Conservation (phyloP, 192 early-diverging fungal species). For the Ramicandelaber brevisporus region DNA sequence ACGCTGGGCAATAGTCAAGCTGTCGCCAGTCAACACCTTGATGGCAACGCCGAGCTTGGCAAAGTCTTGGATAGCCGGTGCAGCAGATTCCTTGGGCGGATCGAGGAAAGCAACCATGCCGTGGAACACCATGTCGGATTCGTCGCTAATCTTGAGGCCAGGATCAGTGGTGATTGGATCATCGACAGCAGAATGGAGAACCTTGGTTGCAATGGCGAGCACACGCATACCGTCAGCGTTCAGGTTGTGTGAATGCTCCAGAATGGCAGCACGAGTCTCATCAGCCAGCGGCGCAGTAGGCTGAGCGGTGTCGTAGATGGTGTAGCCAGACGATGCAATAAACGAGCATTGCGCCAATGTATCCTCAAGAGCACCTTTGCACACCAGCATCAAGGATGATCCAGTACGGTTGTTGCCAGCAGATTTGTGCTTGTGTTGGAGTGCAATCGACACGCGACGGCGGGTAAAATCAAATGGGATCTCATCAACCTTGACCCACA, state of each 20-base stretch:
- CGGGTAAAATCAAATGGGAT: no score
- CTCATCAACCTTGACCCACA: no score
- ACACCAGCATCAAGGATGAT: no score
- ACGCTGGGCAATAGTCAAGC: constrained; percentile 68
- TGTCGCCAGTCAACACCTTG: constrained; percentile 97
- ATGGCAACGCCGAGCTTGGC: constrained; percentile 59
- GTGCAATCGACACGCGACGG: no score
- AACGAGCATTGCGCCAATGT: no score
- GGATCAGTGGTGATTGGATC: constrained; percentile 9
- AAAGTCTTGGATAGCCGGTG: constrained; percentile 39
- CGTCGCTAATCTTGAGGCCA: constrained; percentile 31
- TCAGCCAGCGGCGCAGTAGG: constrained; percentile 41
- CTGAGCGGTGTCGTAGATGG: constrained; percentile 47
- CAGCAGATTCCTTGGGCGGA: constrained; percentile 58
- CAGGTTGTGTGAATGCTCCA: constrained; percentile 75
- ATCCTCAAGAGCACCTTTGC: no score
- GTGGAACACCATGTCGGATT: constrained; percentile 41
- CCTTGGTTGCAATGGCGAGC: constrained; percentile 59
- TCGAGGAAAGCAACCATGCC: constrained; percentile 79
- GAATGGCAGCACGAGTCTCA: constrained; percentile 24
- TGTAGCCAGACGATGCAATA: constrained; percentile 82
- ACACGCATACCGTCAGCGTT: constrained; percentile 92
- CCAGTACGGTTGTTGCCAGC: no score
- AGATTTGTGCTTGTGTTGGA: no score
- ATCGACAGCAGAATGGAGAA: constrained; percentile 20